Base-by-base conservation (phyloP, 257 asterid species). In the Solanum pinnatisectum region DNA sequence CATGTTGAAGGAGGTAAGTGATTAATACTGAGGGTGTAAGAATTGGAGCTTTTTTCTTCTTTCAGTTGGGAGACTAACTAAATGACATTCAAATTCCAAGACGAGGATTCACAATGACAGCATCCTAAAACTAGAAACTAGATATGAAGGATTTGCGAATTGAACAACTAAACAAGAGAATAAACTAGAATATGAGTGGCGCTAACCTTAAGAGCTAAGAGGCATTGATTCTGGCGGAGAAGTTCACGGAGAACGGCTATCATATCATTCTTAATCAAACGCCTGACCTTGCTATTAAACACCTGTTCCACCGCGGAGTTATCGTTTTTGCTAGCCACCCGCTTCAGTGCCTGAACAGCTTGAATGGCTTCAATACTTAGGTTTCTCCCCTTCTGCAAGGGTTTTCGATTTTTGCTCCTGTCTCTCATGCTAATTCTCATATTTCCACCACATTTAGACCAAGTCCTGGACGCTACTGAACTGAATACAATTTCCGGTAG, bases 161-260 rank as follows among this genome's bases (percentile, higher is more conserved):
- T 25, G 60, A 40, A 14, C 6, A 1, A 39, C 78, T 32, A 32
- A 71, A 18, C 40, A 32, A 32, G 40, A 74, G 49, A 35, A 36
- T 18, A 74, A 32, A 71, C 14, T 35, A 73, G 9, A 36, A 39
- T 76, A 76, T n/a, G 60, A 23, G 60, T 32, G 14, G 79, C 84
- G 20, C 89, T 83, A 81, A 95, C 98, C 98, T 92, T 92, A 36
- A 94, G 90, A 83, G 96, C 97, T 89, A 95, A 91, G 76, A 46
- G 46, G 59, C 97, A 95, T 36, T 92, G 94, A 40, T 94, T 92
- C 92, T 95, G 98, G 70, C 96, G 94, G 81, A 94, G 92, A 52
- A 94, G 95, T 89, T 95, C 98, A 20, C 95, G 95, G 15, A 95
- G 94, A 87, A 95, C 97, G n/a, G 98, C 98, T 87, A 94, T 86